Evolutionary conservation across 148 eudicot genomes (phyloP), one percentile per base, ranked within the genome.

Genomic region (Euryodendron excelsum): DNA sequence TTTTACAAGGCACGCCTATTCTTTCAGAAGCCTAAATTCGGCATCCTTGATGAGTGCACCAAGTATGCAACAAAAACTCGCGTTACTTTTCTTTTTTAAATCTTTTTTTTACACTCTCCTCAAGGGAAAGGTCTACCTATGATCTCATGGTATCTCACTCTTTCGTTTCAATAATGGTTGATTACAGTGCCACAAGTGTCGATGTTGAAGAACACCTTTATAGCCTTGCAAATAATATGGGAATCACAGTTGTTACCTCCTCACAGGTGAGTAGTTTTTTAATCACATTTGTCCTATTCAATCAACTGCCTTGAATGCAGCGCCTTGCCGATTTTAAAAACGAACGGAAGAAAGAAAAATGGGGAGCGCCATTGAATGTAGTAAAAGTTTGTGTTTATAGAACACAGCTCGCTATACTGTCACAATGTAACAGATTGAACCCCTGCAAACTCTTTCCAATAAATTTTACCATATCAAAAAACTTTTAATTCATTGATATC

Each of bases 121-220:
- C 14, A 0, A 9, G 12, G 3, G 14, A 65, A 53, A 62, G n/a
- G 25, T 18, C 63, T 45, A 41, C 21, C 36, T 41, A 3, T 45
- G 50, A 13, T 14, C 15, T 52, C 1, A 1, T 64, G 31, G 2
- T 47, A 36, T 44, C 41, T 74, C 27, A 50, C 33, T 63, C 56
- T 71, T 55, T 68, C 55, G 21, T 44, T 67, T 60, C 52, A 48
- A 75, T 72, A 28, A 77, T 64, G 59, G 59, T 56, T 61, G 33
- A 74, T 62, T 68, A 73, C 85, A 95, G 99, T 91, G 99, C 99
- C 67, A 95, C 99, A 12, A 95, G 97, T 75, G 96, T 95, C 61
- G 99, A 95, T 88, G 99, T 95, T 63, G 99, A 95, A 82, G 99
- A 95, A 78, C 99, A 93, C 80, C 93, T 95, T 64, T 95, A 95